Evolutionary conservation across 2,329 filamentous ascomycete genomes (phyloP), one percentile per base, ranked within the genome.

Genomic region (Clathrospora elynae): DNA sequence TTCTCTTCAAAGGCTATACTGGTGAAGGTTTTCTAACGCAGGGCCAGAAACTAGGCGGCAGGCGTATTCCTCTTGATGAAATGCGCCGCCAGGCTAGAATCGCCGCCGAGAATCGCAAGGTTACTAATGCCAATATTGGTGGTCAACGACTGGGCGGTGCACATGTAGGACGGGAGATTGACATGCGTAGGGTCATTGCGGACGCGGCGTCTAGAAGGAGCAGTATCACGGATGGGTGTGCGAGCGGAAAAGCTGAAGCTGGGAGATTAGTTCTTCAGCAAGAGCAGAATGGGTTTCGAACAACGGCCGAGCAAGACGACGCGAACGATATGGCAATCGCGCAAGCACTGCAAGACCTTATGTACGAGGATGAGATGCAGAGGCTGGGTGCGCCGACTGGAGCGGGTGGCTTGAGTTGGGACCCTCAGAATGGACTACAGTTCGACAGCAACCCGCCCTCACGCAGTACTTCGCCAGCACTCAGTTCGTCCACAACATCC

Each of bases 281-380:
- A 24, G 83, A 82, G 5, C 77, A 76, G 42, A 57, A 86, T 53
- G 88, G 90, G 0, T 92, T 95, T 73, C 81, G 80, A 47, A 96
- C 90, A 0, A 82, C 88, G 60, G 90, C 89, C 0, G 89, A 95
- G 54, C 88, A 95, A 66, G 90, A 96, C 41, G 86, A 90, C 56
- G 91, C 90, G 3, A 95, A 96, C 58, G 89, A 96, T 42, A 78
- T 82, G 16, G 91, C 91, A 4, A 95, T 96, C 48, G 84, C 90
- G 38, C 84, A 91, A 61, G 90, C 90, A 0, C 75, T 95, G 20
- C 90, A 88, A 74, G 91, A 96, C 60, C 75, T 96, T 12, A 86
- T 93, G 17, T 87, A 95, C 62, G 84, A 95, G 64, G 90, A 95
- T 49, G 80, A 84, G 52, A 71, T 75, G 53, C 57, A 63, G 33